Evolutionary conservation across 192 early-diverging fungal species (phyloP).

Genomic region (Entomortierella parvispora): DNA sequence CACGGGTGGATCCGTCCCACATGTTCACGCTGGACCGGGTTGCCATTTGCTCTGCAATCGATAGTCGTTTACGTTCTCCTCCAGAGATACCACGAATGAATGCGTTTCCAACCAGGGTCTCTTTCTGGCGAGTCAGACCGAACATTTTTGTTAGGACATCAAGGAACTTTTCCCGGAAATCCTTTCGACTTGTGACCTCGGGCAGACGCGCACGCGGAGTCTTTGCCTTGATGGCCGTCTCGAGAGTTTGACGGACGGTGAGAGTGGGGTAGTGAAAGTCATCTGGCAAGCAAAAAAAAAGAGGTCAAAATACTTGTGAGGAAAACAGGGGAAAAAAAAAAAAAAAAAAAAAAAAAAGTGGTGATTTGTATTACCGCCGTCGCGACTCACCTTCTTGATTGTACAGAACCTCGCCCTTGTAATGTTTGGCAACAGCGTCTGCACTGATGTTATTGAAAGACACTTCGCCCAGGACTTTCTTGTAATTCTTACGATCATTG

Average conservation of each 20-base stretch:
- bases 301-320: neutral
- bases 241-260: constrained; percentile 78
- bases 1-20: constrained; percentile 77
- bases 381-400: constrained; percentile 71
- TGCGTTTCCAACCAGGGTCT: constrained; percentile 69
- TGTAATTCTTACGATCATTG: constrained; percentile 67
- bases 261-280: constrained; percentile 81
- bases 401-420: constrained; percentile 78
- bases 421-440: constrained; percentile 61
- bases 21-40: constrained; percentile 60
- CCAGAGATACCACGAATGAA: constrained; percentile 68
- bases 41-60: constrained; percentile 65
- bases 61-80: constrained; percentile 69
- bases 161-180: constrained; percentile 57
- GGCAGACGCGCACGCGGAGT: constrained; percentile 64
- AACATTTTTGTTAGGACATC: constrained; percentile 66
- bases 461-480: constrained; percentile 63
- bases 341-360: neutral
- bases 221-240: constrained; percentile 78
- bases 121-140: constrained; percentile 65
- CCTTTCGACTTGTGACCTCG: constrained; percentile 45
- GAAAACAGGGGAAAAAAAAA: neutral
- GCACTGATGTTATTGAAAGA: constrained; percentile 69
- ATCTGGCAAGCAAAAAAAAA: constrained; percentile 47
- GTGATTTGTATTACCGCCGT: too few relatives aligned